Evolutionary conservation across 345 rosid species (phyloP), one percentile per base, ranked within the genome.

Genomic region (Lepidium aucheri): DNA sequence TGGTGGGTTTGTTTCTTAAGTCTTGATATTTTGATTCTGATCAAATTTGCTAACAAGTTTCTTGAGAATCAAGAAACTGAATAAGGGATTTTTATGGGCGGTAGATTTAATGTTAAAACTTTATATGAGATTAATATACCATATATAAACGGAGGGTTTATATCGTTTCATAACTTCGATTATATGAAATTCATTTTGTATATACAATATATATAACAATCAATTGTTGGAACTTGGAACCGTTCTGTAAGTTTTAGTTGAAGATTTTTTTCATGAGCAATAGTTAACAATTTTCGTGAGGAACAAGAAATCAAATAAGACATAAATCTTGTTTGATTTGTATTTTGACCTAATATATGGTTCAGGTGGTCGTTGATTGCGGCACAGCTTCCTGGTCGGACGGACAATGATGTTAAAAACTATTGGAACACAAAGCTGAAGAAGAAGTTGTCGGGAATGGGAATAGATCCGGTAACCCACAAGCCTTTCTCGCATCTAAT

Each of bases 401-500:
- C 99, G 0, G 99, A 88, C 76, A 88, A 88, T 63, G 97, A 91
- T 26, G 97, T 94, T 38, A 91, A 94, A 53, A 91, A 94, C 74
- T 86, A 87, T 60, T 87, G 95, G 99, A 94, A 94, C 78, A 91
- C 96, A 4, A 91, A 91, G 82, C 83, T 91, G 67, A 94, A 88
- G 79, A 91, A 86, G 87, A 94, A 86, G 81, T 88, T 91, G 67
- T 88, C 95, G 0, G 97, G 95, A 5, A 89, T 85, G 95, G 99
- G 90, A 4, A 91, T 91, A 13, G 99, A 91, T 65, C 91, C 96
- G 0, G 95, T 91, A 24, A 94, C 97, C 34, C 99, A 94, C 88
- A 94, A 91, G 72, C 93, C 99, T n/a, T 95, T 95, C 78, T 95
- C 99, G 3, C 99, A 92, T 55, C 94, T 95, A 39, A 89, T 95